These are phyloP conservation scores for Isoetes engelmannii DNA, from an alignment of 83 land plant genomes.

Conservation along the genomic window DNA sequence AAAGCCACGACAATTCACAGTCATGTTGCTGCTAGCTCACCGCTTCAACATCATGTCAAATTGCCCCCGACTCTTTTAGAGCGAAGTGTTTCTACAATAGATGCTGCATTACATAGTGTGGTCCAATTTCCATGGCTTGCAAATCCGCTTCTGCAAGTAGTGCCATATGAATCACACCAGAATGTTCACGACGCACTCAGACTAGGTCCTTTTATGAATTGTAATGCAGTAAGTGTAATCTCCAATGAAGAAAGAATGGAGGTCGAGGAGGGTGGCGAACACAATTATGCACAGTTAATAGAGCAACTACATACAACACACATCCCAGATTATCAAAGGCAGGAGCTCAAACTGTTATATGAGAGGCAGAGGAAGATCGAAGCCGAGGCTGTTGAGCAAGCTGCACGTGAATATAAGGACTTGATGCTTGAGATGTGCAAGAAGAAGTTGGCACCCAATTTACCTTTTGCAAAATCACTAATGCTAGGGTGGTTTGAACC, in stretches of 20 bases:
- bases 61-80: neutral
- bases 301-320: neutral
- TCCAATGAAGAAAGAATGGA: neutral
- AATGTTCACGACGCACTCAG: slow-evolving; percentile 1
- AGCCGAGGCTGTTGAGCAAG: slow-evolving; percentile 79
- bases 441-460: slow-evolving; percentile 74
- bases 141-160: slow-evolving; percentile 6
- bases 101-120: slow-evolving; percentile 24
- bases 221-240: neutral
- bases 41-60: too few relatives aligned
- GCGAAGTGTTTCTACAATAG: slow-evolving; percentile 20
- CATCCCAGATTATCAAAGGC: neutral
- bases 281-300: neutral
- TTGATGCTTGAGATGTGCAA: slow-evolving; percentile 73
- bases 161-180: neutral
- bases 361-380: slow-evolving; percentile 72
- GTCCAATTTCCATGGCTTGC: slow-evolving; percentile 25
- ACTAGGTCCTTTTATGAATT: neutral
- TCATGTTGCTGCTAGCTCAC: too few relatives aligned
- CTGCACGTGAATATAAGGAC: slow-evolving; percentile 73
- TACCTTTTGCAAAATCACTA: slow-evolving; percentile 77
- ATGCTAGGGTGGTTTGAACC: slow-evolving; percentile 96
- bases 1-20: too few relatives aligned
- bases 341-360: slow-evolving; percentile 16
- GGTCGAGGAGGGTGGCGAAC: neutral